Percentiles rank a stretch among this genome's conserved stretches.
These are phyloP conservation scores for Solanum hybrid DNA, from an alignment of 305 asterid species.

Conservation along the genomic window DNA sequence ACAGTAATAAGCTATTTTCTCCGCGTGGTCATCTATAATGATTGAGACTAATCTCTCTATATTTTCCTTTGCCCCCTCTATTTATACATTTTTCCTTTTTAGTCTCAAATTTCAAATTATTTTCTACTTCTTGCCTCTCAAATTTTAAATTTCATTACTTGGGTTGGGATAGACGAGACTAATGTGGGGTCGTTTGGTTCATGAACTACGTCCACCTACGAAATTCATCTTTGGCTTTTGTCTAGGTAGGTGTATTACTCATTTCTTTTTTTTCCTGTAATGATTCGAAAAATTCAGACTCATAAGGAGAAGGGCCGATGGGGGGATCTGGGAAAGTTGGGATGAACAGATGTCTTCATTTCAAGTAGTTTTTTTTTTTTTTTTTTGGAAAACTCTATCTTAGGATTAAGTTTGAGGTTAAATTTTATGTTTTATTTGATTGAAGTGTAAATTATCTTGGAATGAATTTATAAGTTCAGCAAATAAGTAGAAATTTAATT, in stretches of 20 bases:
- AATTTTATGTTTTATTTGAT: background rate
- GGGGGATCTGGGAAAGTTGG: too few relatives aligned
- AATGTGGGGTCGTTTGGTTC: background rate
- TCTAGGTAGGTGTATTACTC: background rate
- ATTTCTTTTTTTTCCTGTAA: too few relatives aligned
- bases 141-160: background rate
- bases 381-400: background rate
- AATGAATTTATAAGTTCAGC: background rate
- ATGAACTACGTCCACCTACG: background rate
- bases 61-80: slow-evolving; percentile 8
- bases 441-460: background rate
- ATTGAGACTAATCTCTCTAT: slow-evolving; percentile 25
- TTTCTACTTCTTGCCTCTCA: background rate
- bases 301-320: background rate
- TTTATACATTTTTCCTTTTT: background rate
- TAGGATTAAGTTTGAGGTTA: background rate
- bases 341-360: background rate
- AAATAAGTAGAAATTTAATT: background rate
- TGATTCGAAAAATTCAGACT: too few relatives aligned
- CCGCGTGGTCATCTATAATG: slow-evolving; percentile 54
- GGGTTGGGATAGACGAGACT: background rate
- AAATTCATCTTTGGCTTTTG: too few relatives aligned
- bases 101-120: background rate
- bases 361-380: background rate
- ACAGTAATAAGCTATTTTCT: slow-evolving; percentile 13